Evolutionary conservation across 345 rosid genomes (phyloP).

Genomic region (Combretum micranthum): DNA sequence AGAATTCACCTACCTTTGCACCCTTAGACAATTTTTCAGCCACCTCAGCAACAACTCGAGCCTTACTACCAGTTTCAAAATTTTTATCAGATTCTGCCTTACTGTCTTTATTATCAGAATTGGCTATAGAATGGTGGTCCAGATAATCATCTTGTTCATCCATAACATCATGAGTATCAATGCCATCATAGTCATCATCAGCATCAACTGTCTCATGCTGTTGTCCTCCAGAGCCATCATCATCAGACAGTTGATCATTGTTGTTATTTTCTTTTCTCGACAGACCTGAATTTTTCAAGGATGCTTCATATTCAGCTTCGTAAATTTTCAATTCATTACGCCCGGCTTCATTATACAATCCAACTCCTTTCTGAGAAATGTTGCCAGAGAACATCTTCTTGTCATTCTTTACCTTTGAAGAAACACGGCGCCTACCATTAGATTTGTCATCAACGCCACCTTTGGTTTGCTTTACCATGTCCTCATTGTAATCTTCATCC

Average conservation of each 20-base stretch:
- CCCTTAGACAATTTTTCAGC: conserved; percentile 23
- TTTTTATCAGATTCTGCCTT: conserved; percentile 21
- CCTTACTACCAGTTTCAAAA: conserved; percentile 22
- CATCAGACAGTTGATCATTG: conserved; percentile 14
- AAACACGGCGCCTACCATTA: conserved; percentile 18
- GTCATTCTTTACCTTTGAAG: conserved; percentile 13
- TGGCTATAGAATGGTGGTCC: too few species aligned
- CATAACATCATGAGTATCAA: conserved; percentile 44
- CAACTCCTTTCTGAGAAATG: conserved; percentile 36
- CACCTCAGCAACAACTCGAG: conserved; percentile 27
- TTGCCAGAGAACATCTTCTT: conserved; percentile 25
- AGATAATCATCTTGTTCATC: conserved; percentile 11
- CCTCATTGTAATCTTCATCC: conserved; percentile 77
- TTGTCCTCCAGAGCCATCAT: conserved; percentile 16
- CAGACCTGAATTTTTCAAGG: conserved; percentile 36
- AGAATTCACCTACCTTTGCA: conserved; percentile 26
- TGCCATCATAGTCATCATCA: conserved; percentile 43
- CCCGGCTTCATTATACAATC: conserved; percentile 86
- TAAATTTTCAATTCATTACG: conserved; percentile 67
- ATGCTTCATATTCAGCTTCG: conserved; percentile 79
- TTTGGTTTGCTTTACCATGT: conserved; percentile 31
- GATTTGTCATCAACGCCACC: conserved; percentile 16
- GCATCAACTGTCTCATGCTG: conserved; percentile 25
- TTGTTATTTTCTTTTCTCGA: conserved; percentile 17
- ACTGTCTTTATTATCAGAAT: conserved; percentile 6